Percentiles rank a stretch among this genome's conserved stretches.
These are phyloP conservation scores for Ophiocordyceps polyrhachis-furcata DNA, from an alignment of 2,329 filamentous ascomycete species.

Conservation along the genomic window DNA sequence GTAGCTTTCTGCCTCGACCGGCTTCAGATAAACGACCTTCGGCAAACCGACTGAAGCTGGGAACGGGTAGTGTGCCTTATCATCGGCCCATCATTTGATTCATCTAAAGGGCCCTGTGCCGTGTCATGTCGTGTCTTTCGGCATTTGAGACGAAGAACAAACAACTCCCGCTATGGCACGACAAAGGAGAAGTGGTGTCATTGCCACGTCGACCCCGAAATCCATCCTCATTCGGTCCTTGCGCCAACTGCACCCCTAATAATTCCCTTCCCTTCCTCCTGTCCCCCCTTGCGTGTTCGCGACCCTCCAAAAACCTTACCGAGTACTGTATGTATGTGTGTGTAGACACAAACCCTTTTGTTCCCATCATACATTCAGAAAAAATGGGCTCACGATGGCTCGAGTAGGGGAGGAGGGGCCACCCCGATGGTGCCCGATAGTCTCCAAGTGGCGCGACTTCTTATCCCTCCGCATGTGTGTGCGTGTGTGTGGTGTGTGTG, in stretches of 20 bases:
- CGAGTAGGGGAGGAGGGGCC: not conserved
- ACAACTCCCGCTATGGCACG: not conserved
- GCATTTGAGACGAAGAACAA: not conserved
- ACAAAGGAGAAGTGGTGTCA: not conserved
- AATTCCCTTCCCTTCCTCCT: too few relatives aligned
- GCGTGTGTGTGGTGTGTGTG: too few relatives aligned
- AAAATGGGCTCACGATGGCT: not conserved
- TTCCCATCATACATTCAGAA: not conserved
- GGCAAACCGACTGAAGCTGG: not conserved
- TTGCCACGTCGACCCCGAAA: not conserved
- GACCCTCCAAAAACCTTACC: not conserved
- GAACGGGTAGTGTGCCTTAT: not conserved
- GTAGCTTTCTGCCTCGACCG: too few relatives aligned
- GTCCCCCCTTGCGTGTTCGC: not conserved
- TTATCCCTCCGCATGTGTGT: not conserved
- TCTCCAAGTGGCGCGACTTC: not conserved
- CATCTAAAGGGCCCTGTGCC: not conserved
- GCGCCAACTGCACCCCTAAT: not conserved
- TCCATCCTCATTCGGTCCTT: not conserved
- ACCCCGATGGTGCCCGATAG: not conserved
- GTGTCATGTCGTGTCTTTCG: not conserved
- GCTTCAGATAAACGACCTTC: not conserved
- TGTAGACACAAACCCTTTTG: too few relatives aligned
- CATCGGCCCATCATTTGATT: too few relatives aligned
- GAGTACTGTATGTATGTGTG: not conserved